Evolutionary conservation across 768 basidiomycete species (phyloP).

Genomic region (Russula earlei): DNA sequence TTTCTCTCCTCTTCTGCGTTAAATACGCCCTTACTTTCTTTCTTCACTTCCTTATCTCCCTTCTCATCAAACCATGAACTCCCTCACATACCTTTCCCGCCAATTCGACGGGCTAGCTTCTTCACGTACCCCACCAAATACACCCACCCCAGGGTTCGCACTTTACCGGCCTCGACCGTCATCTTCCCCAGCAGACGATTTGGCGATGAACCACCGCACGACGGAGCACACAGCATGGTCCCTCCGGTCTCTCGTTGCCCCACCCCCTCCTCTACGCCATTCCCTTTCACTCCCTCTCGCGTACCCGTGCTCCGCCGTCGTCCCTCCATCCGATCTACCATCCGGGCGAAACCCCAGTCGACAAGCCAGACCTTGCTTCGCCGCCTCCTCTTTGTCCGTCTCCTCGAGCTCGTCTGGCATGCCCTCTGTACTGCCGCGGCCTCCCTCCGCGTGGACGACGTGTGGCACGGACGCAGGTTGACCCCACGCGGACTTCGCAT

Average conservation of each 20-base stretch:
- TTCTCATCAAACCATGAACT: constrained; percentile 49
- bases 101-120: constrained; percentile 71
- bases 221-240: constrained; percentile 13
- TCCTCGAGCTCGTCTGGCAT: constrained; percentile 62
- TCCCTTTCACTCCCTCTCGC: constrained; percentile 13
- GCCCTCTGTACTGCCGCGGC: constrained; percentile 53
- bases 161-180: constrained; percentile 20
- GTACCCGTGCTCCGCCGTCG: constrained; percentile 13
- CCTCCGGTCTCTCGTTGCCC: constrained; percentile 19
- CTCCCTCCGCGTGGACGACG: constrained; percentile 28
- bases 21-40: not conserved
- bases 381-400: constrained; percentile 61
- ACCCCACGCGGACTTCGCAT: not conserved
- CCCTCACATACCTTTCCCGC: constrained; percentile 69
- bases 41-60: not conserved
- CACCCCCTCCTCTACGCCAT: constrained; percentile 15
- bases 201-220: not conserved
- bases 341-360: constrained; percentile 8
- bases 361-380: constrained; percentile 24
- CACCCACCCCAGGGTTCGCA: constrained; percentile 35
- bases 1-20: not conserved
- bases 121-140: constrained; percentile 48
- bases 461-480: constrained; percentile 15
- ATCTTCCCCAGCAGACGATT: constrained; percentile 5
- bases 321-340: constrained; percentile 11